Conservation (phyloP, 371 early-diverging fungal genomes). For the Dinochytrium kinnereticum region DNA sequence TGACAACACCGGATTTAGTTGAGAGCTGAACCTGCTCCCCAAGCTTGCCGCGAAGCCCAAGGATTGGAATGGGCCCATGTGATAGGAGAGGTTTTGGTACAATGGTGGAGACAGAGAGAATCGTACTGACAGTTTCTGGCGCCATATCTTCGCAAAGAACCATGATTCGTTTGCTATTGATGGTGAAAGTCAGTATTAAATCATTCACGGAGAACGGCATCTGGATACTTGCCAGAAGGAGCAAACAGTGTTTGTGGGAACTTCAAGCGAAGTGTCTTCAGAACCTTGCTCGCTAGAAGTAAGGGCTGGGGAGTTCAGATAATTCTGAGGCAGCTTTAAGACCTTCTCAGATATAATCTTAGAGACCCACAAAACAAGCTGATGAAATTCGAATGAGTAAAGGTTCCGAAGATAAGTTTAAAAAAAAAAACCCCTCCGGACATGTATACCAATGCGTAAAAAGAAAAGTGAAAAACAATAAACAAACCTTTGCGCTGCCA, state of each 20-base stretch:
- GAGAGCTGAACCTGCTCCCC: conserved; percentile 30
- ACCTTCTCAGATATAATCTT: conserved; percentile 25
- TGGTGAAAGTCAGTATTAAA: no score
- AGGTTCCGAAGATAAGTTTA: background rate
- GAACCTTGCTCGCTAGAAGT: conserved; percentile 3
- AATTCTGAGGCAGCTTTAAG: conserved; percentile 19
- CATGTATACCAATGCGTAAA: no score
- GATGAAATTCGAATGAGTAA: background rate
- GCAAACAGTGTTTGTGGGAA: conserved; percentile 21
- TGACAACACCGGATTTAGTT: conserved; percentile 12
- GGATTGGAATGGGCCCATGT: conserved; percentile 27
- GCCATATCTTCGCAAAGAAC: conserved; percentile 22
- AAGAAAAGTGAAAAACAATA: background rate
- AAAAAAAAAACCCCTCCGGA: no score
- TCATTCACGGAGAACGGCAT: no score
- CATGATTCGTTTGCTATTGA: conserved; percentile 34
- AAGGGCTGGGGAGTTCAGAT: conserved; percentile 18
- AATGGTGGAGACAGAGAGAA: background rate
- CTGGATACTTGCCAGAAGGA: conserved; percentile 12
- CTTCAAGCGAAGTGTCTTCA: background rate
- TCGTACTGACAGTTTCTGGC: background rate
- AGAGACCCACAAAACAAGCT: conserved; percentile 29
- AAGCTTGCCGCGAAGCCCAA: conserved; percentile 28
- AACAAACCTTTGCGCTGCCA: conserved; percentile 17
- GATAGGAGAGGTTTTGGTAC: conserved; percentile 16